phyloP scores from a whole-genome alignment of 1,284 basidiomycete genomes.

The Microbotryum lychnidis-dioicae region DNA sequence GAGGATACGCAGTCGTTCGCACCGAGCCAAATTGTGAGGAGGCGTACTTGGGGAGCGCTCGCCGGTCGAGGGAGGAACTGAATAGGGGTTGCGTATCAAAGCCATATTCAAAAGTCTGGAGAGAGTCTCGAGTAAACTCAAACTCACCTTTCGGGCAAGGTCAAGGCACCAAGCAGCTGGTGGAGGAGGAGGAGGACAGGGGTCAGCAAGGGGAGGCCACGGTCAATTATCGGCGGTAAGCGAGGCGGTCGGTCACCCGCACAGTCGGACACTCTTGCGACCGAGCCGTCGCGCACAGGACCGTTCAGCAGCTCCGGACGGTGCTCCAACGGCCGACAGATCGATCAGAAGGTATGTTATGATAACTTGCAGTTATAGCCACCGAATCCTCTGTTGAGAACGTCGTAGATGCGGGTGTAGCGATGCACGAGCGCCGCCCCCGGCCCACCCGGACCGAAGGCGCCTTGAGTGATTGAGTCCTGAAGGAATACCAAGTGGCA shows the following conservation, averaged over 20 bases:
- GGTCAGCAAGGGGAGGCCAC: too few relatives aligned
- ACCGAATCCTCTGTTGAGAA: not conserved
- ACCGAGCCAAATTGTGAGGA: not conserved
- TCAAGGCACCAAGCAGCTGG: too few relatives aligned
- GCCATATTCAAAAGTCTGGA: not conserved
- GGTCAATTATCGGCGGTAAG: too few relatives aligned
- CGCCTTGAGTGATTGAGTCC: constrained; percentile 2
- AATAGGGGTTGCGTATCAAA: not conserved
- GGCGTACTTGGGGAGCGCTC: not conserved
- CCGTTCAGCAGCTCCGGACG: too few relatives aligned
- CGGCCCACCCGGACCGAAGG: not conserved
- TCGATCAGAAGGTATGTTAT: not conserved
- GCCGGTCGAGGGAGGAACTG: not conserved
- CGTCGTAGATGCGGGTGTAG: not conserved
- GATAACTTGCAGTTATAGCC: not conserved
- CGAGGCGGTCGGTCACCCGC: too few relatives aligned
- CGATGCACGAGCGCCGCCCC: not conserved
- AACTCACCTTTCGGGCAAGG: not conserved
- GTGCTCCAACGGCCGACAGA: too few relatives aligned
- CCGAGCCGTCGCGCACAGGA: too few relatives aligned
- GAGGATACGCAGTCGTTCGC: not conserved
- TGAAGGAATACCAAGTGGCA: not conserved
- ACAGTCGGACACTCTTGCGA: too few relatives aligned
- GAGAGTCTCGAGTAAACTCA: not conserved
- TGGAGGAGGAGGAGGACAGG: too few relatives aligned